Base-by-base conservation (phyloP, 1,139 yeast genomes). In the Yamadazyma membranifaciens region DNA sequence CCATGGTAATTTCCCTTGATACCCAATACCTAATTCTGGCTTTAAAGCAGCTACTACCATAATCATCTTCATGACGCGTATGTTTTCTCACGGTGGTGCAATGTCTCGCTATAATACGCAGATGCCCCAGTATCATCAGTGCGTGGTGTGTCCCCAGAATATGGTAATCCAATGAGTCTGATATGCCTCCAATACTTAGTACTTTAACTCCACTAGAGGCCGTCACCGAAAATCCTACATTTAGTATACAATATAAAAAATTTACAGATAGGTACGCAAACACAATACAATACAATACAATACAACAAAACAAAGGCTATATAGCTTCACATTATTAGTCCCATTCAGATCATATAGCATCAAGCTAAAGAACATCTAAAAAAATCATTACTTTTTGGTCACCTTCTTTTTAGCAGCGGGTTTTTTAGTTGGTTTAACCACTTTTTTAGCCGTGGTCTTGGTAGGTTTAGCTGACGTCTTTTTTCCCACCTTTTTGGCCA, bases 1-100 rank as follows among this genome's bases (percentile, higher is more conserved):
- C 99, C 99, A 92, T 6, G 99, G 98, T 48, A 92, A 68, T 40
- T 73, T 65, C 1, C 96, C 96, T 39, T 82, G 75, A 56, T 66
- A 68, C 0, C 99, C 99, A 38, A 92, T 92, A 0, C 98, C 98
- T 49, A 81, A 69, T 1, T 73, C 73, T 1, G 97, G 96, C 47
- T 79, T 59, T 36, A 92, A 66, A 0, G 96, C 95, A 0, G 98
- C 98, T 27, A 92, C 95, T 5, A 92, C 78, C 27, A 83, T 63
- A 2, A 83, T 75, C 2, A 84, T 66, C 36, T 33, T 33, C 35
- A 33, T 32, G 28, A 33, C 36, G 36, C 36, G 36, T 9, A 9
- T 20, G 5, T 20, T 20, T 20, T 12, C 14, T 28, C 14, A 28
- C 13, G 4, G 6, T 11, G 5, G 29, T 26, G 13, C n/a, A n/a